Conservation (phyloP, 345 rosid genomes). For the Physaria fendleri region DNA sequence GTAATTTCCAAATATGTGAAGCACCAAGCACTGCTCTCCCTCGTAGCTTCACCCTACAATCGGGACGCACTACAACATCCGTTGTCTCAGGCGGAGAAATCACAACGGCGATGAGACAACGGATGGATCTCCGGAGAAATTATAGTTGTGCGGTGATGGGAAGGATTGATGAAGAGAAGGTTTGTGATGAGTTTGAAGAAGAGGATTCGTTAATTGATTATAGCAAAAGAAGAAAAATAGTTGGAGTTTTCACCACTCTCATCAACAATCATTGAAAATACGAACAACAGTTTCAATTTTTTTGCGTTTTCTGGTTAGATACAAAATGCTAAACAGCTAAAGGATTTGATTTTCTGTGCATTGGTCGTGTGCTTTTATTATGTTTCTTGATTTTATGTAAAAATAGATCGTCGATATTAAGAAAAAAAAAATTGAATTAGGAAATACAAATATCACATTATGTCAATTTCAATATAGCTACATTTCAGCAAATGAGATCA, state of each 20-base stretch:
- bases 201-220: not conserved
- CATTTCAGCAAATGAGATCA: no score
- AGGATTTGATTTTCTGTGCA: conserved; percentile 4
- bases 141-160: conserved; percentile 35
- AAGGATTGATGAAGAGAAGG: conserved; percentile 71
- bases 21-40: conserved; percentile 31
- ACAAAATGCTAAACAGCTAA: not conserved
- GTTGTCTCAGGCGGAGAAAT: conserved; percentile 36
- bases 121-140: conserved; percentile 19
- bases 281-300: not conserved
- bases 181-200: conserved; percentile 41
- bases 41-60: conserved; percentile 42
- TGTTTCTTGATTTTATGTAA: not conserved
- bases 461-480: not conserved
- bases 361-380: not conserved
- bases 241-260: conserved; percentile 2
- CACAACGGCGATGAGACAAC: conserved; percentile 13
- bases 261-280: not conserved
- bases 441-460: no score
- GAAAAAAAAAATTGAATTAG: no score
- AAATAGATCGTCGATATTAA: no score
- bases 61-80: conserved; percentile 20
- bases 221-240: not conserved
- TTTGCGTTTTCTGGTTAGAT: not conserved
- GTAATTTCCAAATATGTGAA: conserved; percentile 32